Conservation (phyloP, 371 early-diverging fungal species). For the Zychaea mexicana region DNA sequence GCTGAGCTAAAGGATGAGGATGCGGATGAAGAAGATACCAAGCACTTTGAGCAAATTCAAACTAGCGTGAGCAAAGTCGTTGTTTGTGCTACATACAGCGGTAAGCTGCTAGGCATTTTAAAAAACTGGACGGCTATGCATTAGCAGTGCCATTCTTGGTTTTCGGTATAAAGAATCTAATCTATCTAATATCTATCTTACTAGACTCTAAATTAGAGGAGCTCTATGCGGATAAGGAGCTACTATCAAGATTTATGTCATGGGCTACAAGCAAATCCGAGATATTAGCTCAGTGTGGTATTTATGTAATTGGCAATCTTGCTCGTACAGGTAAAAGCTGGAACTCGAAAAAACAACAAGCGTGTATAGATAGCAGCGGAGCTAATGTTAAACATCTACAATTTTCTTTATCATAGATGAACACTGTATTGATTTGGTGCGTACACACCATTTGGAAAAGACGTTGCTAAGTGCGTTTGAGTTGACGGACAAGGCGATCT, state of each 20-base stretch:
- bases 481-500: slow-evolving; percentile 54
- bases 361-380: too few relatives aligned
- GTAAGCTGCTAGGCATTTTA: slow-evolving; percentile 21
- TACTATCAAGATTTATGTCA: slow-evolving; percentile 44
- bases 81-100: slow-evolving; percentile 50
- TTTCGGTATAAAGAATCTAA: too few relatives aligned
- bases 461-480: slow-evolving; percentile 48
- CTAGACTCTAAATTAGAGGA: slow-evolving; percentile 53
- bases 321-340: slow-evolving; percentile 61
- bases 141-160: too few relatives aligned
- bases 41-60: slow-evolving; percentile 49
- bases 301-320: slow-evolving; percentile 62
- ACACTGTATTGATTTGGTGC: slow-evolving; percentile 61
- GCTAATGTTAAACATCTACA: too few relatives aligned
- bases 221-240: slow-evolving; percentile 41
- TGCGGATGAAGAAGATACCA: slow-evolving; percentile 52
- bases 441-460: slow-evolving; percentile 49
- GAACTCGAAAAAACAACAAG: too few relatives aligned
- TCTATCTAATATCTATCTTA: too few relatives aligned
- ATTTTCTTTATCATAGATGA: slow-evolving; percentile 37
- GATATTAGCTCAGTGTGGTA: slow-evolving; percentile 44
- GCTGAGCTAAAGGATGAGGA: slow-evolving; percentile 30
- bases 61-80: slow-evolving; percentile 45
- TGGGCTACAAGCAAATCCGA: slow-evolving; percentile 46
- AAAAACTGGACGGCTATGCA: too few relatives aligned